phyloP scores from a whole-genome alignment of 2,329 filamentous ascomycete species.

The Aspergillus versicolor region DNA sequence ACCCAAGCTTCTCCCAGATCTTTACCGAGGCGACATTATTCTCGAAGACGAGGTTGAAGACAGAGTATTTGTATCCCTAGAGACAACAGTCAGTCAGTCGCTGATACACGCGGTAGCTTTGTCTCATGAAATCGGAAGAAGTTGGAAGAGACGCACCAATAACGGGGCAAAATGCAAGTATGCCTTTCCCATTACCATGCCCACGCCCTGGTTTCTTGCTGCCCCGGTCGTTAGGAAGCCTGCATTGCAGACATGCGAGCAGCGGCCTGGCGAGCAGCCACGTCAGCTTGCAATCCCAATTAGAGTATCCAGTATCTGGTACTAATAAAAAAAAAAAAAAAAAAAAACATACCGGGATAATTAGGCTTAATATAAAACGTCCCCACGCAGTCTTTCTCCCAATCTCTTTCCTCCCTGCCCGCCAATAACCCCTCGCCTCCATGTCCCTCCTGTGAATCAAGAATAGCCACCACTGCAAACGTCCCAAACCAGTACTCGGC shows the following conservation, averaged over 20 bases:
- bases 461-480: slow-evolving; percentile 35
- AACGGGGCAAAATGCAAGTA: slow-evolving; percentile 39
- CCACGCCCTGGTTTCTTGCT: slow-evolving; percentile 35
- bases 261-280: slow-evolving; percentile 28
- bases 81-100: neutral
- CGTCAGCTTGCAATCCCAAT: neutral
- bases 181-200: slow-evolving; percentile 35
- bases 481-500: slow-evolving; percentile 41
- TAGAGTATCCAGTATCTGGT: no score
- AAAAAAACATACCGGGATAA: slow-evolving; percentile 35
- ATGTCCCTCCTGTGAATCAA: slow-evolving; percentile 18
- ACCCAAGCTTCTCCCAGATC: slow-evolving; percentile 41
- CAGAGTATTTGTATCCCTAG: slow-evolving; percentile 43
- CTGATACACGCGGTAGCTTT: neutral
- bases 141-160: slow-evolving; percentile 27
- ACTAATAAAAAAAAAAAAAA: neutral
- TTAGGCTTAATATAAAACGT: slow-evolving; percentile 45
- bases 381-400: slow-evolving; percentile 37
- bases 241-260: slow-evolving; percentile 41
- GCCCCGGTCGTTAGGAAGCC: slow-evolving; percentile 37
- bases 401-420: slow-evolving; percentile 27
- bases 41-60: slow-evolving; percentile 43
- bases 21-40: slow-evolving; percentile 40
- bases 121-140: neutral
- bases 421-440: slow-evolving; percentile 11